Evolutionary conservation across 768 basidiomycete genomes (phyloP).

Genomic region (Hortiboletus campestris): DNA sequence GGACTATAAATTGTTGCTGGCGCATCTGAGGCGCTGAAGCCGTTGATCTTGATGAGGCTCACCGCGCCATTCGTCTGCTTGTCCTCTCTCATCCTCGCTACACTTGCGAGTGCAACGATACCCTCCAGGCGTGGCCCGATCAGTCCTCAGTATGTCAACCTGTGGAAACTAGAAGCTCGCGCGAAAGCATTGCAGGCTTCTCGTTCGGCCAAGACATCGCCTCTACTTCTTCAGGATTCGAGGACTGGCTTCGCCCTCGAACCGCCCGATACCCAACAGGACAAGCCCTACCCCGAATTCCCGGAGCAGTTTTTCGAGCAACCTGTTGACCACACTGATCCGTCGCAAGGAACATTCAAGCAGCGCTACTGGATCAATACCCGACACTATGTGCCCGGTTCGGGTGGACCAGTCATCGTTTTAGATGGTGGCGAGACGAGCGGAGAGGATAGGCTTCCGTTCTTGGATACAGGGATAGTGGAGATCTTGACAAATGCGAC

Average conservation of each 20-base stretch:
- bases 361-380: constrained; percentile 94
- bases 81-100: constrained; percentile 7
- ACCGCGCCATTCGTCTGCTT: constrained; percentile 9
- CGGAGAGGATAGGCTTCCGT: constrained; percentile 60
- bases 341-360: constrained; percentile 59
- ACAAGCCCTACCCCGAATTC: constrained; percentile 39
- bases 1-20: neutral
- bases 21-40: neutral
- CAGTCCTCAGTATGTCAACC: constrained; percentile 63
- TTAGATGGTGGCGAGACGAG: constrained; percentile 93
- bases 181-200: constrained; percentile 16
- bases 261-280: constrained; percentile 7
- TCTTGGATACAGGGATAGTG: constrained; percentile 74
- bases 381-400: constrained; percentile 69
- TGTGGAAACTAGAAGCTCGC: constrained; percentile 50
- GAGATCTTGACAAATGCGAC: constrained; percentile 84
- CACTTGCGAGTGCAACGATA: constrained; percentile 9
- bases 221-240: constrained; percentile 24
- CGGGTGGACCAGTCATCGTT: constrained; percentile 81
- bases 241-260: constrained; percentile 11
- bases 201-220: constrained; percentile 8
- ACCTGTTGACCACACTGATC: constrained; percentile 79
- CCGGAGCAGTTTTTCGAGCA: constrained; percentile 73
- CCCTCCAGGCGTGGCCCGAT: constrained; percentile 16
- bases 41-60: constrained; percentile 17